phyloP scores from a whole-genome alignment of 495 filamentous ascomycete genomes.

The Pyrenopolyporus hunteri region DNA sequence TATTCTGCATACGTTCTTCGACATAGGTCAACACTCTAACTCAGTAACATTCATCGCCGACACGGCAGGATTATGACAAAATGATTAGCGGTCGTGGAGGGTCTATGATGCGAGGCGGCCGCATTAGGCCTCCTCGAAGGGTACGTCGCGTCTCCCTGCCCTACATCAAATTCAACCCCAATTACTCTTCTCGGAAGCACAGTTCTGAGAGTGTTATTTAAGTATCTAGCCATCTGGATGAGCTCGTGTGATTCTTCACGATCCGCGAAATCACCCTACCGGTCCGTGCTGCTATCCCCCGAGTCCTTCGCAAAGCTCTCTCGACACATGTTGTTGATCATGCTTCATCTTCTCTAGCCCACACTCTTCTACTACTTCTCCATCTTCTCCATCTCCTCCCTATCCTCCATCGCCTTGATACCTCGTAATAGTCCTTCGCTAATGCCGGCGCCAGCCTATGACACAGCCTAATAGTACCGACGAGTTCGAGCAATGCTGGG shows the following conservation, averaged over 20 bases:
- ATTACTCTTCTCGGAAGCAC: constrained; percentile 33
- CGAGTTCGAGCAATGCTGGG: constrained; percentile 87
- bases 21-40: too few species aligned
- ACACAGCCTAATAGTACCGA: constrained; percentile 29
- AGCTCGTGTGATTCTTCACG: neutral
- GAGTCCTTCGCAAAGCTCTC: neutral
- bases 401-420: neutral
- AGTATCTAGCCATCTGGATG: constrained; percentile 6
- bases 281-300: constrained; percentile 18
- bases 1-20: too few species aligned
- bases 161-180: constrained; percentile 4
- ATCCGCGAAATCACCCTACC: constrained; percentile 1
- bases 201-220: constrained; percentile 7
- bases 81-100: constrained; percentile 67
- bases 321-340: neutral
- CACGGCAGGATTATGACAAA: constrained; percentile 30
- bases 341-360: neutral
- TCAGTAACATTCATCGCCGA: neutral
- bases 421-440: neutral
- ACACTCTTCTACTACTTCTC: too few species aligned
- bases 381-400: too few species aligned
- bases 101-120: constrained; percentile 58
- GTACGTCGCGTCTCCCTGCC: constrained; percentile 54
- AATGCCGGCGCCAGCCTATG: constrained; percentile 9
- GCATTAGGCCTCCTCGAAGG: constrained; percentile 73